These are phyloP conservation scores for Fusarium chuoi DNA, from an alignment of 2,329 filamentous ascomycete species.

Conservation along the genomic window DNA sequence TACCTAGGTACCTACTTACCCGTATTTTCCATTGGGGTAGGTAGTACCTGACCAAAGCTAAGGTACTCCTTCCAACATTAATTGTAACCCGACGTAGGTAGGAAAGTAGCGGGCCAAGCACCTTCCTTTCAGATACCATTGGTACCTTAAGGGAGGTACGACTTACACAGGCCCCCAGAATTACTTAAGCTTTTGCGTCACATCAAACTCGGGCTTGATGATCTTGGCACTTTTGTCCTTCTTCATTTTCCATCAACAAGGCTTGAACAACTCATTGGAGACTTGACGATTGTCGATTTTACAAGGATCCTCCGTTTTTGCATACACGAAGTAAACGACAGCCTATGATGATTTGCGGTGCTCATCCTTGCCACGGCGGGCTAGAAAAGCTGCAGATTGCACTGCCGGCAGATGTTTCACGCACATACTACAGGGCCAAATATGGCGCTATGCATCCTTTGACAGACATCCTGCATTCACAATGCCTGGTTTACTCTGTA, in stretches of 20 bases:
- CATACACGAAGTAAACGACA: constrained; percentile 37
- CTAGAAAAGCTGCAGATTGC: constrained; percentile 39
- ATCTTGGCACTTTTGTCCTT: constrained; percentile 18
- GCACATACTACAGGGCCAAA: constrained; percentile 29
- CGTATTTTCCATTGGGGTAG: neutral
- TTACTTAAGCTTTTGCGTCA: constrained; percentile 1
- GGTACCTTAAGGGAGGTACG: neutral
- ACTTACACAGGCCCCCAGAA: neutral
- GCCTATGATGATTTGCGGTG: constrained; percentile 10
- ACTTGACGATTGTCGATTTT: constrained; percentile 24
- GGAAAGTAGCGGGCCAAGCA: neutral
- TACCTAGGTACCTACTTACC: neutral
- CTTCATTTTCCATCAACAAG: neutral
- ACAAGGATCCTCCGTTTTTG: constrained; percentile 38
- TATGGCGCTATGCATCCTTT: constrained; percentile 38
- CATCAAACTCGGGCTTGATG: neutral
- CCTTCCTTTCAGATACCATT: neutral
- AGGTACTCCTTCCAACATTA: neutral
- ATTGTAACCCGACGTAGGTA: neutral
- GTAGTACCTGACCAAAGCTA: neutral
- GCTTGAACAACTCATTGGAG: constrained; percentile 13
- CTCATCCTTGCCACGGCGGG: constrained; percentile 32
- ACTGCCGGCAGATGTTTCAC: constrained; percentile 43
- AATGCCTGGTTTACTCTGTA: constrained; percentile 30
- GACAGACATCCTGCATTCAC: constrained; percentile 30